phyloP scores from a whole-genome alignment of 1,284 basidiomycete species.

The Blastosporella zonata region DNA sequence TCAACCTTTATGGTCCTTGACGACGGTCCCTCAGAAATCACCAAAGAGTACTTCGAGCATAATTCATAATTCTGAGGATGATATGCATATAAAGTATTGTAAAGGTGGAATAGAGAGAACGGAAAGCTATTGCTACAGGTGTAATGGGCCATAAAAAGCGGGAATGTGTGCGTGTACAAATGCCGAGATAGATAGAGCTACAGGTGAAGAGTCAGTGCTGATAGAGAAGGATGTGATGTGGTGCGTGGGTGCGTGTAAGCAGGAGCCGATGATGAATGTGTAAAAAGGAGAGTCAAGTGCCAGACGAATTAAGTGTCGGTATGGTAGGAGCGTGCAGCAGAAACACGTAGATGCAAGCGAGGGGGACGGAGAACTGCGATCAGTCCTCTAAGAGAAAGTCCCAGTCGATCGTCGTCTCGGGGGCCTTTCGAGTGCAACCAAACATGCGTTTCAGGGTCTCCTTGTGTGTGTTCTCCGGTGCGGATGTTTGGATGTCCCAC shows the following conservation, averaged over 20 bases:
- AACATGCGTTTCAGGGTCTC: slow-evolving; percentile 66
- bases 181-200: slow-evolving; percentile 14
- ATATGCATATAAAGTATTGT: not conserved
- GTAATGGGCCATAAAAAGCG: not conserved
- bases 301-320: slow-evolving; percentile 1
- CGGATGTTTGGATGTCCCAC: slow-evolving; percentile 69
- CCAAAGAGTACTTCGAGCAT: no score
- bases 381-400: slow-evolving; percentile 73
- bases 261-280: slow-evolving; percentile 3
- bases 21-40: no score
- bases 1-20: no score
- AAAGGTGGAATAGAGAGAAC: not conserved
- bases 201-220: slow-evolving; percentile 6
- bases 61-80: no score
- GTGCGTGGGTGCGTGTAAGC: slow-evolving; percentile 9
- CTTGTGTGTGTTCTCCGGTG: slow-evolving; percentile 56
- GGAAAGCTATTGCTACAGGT: slow-evolving; percentile 12
- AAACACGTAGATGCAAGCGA: not conserved
- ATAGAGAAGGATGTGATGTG: slow-evolving; percentile 7
- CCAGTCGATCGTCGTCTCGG: slow-evolving; percentile 63
- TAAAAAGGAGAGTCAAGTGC: slow-evolving; percentile 3
- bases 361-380: slow-evolving; percentile 11
- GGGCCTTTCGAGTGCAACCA: slow-evolving; percentile 49
- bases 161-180: slow-evolving; percentile 1
- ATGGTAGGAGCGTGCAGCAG: slow-evolving; percentile 5